Conservation (phyloP, 768 basidiomycete genomes). For the Inosperma sp. region DNA sequence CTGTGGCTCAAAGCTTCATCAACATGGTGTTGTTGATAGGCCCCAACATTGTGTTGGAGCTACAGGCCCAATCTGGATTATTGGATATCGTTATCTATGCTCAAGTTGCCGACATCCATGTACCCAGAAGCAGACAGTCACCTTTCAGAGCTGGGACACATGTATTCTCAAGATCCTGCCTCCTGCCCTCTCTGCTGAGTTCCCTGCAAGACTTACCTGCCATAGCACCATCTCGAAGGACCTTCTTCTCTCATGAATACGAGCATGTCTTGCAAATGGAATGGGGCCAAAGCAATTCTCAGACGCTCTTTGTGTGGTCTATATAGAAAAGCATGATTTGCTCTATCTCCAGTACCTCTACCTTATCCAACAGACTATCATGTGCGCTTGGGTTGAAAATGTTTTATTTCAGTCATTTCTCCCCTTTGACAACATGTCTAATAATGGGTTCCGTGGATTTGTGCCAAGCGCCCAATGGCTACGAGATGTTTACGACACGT, state of each 20-base stretch:
- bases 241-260: conserved; percentile 13
- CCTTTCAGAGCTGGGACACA: conserved; percentile 25
- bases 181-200: conserved; percentile 18
- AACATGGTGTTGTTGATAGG: not conserved
- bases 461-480: conserved; percentile 22
- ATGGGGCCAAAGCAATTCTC: conserved; percentile 27
- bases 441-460: conserved; percentile 20
- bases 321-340: conserved; percentile 14
- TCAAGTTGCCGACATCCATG: conserved; percentile 13
- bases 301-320: conserved; percentile 18
- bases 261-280: conserved; percentile 25
- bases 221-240: conserved; percentile 17
- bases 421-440: conserved; percentile 15
- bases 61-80: not conserved
- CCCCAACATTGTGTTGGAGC: not conserved
- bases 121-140: conserved; percentile 10
- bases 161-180: conserved; percentile 22
- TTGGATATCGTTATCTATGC: conserved; percentile 24
- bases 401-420: conserved; percentile 16
- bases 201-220: conserved; percentile 23
- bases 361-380: not conserved
- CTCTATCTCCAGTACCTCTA: conserved; percentile 21
- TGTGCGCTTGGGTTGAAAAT: not conserved
- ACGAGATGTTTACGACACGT: conserved; percentile 23
- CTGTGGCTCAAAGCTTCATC: not conserved